Evolutionary conservation across 306 rosid species (phyloP).

Genomic region (Psophocarpus tetragonolobus): DNA sequence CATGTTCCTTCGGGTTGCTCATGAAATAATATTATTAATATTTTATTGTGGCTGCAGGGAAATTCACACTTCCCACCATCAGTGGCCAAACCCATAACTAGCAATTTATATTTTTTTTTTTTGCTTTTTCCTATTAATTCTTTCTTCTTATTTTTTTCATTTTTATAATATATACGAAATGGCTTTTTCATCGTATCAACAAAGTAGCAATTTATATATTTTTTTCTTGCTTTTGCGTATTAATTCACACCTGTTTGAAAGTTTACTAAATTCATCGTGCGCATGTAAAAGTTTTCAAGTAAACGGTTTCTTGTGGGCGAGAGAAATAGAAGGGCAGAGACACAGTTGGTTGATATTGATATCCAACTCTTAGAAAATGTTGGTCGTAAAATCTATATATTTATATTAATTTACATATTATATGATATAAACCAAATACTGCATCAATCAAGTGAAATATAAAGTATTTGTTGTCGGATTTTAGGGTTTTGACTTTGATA

Average conservation of each 20-base stretch:
- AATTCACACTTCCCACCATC: not conserved
- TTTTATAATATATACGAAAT: no score
- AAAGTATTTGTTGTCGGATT: not conserved
- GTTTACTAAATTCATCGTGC: not conserved
- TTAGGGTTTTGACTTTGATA: conserved; percentile 16
- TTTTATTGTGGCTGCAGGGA: conserved; percentile 1
- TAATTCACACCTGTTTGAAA: no score
- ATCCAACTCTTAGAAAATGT: conserved; percentile 46
- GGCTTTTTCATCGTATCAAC: no score
- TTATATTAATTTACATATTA: not conserved
- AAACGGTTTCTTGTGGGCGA: conserved; percentile 29
- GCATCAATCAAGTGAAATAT: not conserved
- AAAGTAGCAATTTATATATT: no score
- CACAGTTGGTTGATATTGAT: conserved; percentile 40
- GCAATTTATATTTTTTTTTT: not conserved
- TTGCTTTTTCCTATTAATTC: no score
- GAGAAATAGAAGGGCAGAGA: not conserved
- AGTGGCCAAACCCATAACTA: conserved; percentile 30
- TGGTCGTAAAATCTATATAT: not conserved
- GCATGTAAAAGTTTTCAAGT: conserved; percentile 11
- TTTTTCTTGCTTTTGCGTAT: no score
- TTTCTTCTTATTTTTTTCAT: no score
- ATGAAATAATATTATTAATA: not conserved
- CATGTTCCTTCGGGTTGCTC: not conserved
- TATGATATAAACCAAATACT: not conserved